Conservation (phyloP, 2,329 filamentous ascomycete species). For the Stachybotrys chartarum region DNA sequence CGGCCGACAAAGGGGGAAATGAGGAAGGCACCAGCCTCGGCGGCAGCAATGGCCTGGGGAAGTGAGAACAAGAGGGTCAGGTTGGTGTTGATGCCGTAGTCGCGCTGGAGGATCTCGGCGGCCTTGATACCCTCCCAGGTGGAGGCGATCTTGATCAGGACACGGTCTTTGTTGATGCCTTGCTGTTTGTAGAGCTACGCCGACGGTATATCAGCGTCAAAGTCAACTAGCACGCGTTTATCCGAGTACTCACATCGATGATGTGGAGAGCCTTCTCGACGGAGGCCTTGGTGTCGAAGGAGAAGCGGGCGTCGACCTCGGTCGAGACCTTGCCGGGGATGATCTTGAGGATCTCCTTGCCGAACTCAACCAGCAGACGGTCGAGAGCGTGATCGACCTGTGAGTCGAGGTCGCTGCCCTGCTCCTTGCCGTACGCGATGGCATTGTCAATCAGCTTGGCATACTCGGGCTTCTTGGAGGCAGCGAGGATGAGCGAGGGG, state of each 20-base stretch:
- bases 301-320: conserved; percentile 93
- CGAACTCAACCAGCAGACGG: conserved; percentile 93
- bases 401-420: conserved; percentile 61
- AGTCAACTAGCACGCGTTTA: conserved; percentile 3
- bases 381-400: conserved; percentile 90
- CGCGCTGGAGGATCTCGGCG: conserved; percentile 88
- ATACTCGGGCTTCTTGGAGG: conserved; percentile 97
- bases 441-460: conserved; percentile 83
- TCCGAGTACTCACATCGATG: conserved; percentile 63
- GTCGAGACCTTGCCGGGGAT: conserved; percentile 98
- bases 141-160: conserved; percentile 98
- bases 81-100: conserved; percentile 98
- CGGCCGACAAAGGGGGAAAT: conserved; percentile 99
- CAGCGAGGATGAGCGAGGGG: conserved; percentile 95
- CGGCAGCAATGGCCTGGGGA: conserved; percentile 89
- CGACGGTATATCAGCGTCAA: neutral
- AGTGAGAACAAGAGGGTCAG: conserved; percentile 98
- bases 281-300: conserved; percentile 87
- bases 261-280: conserved; percentile 95
- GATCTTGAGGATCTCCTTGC: conserved; percentile 93
- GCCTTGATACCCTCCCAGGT: conserved; percentile 99
- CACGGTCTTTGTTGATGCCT: conserved; percentile 86
- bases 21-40: conserved; percentile 91
- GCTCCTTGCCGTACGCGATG: conserved; percentile 76
- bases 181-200: conserved; percentile 83